Base-by-base conservation (phyloP, 495 filamentous ascomycete genomes). In the Chlorociboria aeruginascens region DNA sequence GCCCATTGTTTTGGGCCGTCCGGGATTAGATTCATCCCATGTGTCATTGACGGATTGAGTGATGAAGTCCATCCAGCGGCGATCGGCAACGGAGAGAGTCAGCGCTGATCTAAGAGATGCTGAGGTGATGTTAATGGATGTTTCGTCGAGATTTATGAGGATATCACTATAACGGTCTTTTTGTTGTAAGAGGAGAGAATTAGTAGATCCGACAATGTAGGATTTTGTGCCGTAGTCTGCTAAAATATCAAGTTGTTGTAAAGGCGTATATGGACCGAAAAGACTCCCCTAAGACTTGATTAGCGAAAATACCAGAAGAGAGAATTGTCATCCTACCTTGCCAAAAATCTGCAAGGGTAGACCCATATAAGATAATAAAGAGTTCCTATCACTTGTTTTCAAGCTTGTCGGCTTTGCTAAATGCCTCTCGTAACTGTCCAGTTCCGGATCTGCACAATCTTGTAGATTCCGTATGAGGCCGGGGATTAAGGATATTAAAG, bases 161-260 rank as follows among this genome's bases (percentile, higher is more conserved):
- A 97, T 89, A 56, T 98, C 92, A 64, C 89, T 93, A 64, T 98
- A 97, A n/a, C 89, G 79, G 58, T 98, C 92, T 63, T 80, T 90
- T 57, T 97, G 92, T 53, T 95, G 89, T 39, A 98, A 65, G 28
- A 98, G 72, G 37, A 98, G 69, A 12, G 88, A 93, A 61, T 98
- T 98, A 25, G 92, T 98, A 36, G 89, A 95, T 48, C 92, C 92
- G 48, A 97, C 92, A 34, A 98, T 83, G 60, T 97, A 97, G 8
- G 89, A 95, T 66, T 93, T 97, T 12, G 93, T 98, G 13, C 86
- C 89, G 51, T 88, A 77, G 61, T 98, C 92, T 40, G 92, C 89
- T 17, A 98, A 76, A 48, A 95, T 69, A 66, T 98, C 92, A 46
- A 98, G 78, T 65, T 95, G 89, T 63, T 98, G 92, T 20, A 98